A percentile compares a stretch with the other conserved stretches of the same genome.
These are phyloP conservation scores for Leccinum sublutescens DNA, from an alignment of 768 basidiomycete genomes.

Conservation along the genomic window DNA sequence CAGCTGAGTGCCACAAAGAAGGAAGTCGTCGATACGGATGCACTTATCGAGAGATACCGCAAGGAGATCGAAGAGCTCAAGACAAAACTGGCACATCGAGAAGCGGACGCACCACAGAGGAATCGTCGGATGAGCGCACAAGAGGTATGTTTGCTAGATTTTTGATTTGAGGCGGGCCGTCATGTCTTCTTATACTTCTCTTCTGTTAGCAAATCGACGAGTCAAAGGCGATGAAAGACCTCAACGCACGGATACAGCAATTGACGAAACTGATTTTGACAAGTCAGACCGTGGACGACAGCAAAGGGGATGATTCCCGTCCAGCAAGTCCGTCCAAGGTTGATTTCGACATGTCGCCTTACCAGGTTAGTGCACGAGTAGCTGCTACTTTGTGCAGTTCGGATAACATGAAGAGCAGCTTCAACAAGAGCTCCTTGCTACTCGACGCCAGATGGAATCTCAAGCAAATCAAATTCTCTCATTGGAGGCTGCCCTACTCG, in stretches of 20 bases:
- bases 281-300: conserved; percentile 76
- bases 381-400: neutral
- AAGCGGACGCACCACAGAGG: conserved; percentile 55
- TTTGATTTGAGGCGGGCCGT: neutral
- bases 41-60: conserved; percentile 89
- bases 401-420: conserved; percentile 42
- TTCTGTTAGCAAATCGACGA: conserved; percentile 72
- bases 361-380: conserved; percentile 50
- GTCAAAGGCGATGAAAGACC: conserved; percentile 79
- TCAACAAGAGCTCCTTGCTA: conserved; percentile 83
- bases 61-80: conserved; percentile 93
- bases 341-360: conserved; percentile 87
- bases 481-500: conserved; percentile 71
- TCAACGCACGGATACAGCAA: conserved; percentile 77
- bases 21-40: conserved; percentile 90
- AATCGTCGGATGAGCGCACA: conserved; percentile 38
- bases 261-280: conserved; percentile 84
- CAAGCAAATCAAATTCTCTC: conserved; percentile 84
- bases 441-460: conserved; percentile 73
- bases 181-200: neutral
- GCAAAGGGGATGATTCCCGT: conserved; percentile 64
- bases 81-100: conserved; percentile 64
- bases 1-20: conserved; percentile 88
- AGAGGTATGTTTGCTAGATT: conserved; percentile 32
- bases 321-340: conserved; percentile 84